These are phyloP conservation scores for Amphibolis antarctica DNA, from an alignment of 106 monocot genomes.

Conservation along the genomic window DNA sequence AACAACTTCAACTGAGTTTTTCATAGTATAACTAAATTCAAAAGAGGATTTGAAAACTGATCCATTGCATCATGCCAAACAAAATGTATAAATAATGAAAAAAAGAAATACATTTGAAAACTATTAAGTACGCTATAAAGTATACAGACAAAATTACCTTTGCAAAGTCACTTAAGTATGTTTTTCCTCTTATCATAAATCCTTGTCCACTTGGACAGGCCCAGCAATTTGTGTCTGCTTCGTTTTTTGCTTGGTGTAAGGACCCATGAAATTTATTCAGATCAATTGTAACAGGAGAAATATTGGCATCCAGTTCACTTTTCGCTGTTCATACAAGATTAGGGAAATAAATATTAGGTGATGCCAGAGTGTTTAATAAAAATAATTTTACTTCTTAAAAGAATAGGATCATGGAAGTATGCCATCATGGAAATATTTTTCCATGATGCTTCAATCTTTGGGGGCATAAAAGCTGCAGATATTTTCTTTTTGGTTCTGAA, in stretches of 20 bases:
- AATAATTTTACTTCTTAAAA: background rate
- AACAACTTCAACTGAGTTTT: no score
- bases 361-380: background rate
- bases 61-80: no score
- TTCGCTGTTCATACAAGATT: slow-evolving; percentile 28
- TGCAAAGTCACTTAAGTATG: slow-evolving; percentile 62
- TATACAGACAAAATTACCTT: slow-evolving; percentile 36
- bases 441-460: no score
- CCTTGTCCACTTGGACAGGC: slow-evolving; percentile 46
- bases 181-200: slow-evolving; percentile 90
- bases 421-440: no score
- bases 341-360: slow-evolving; percentile 10
- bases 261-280: slow-evolving; percentile 52
- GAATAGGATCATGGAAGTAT: no score
- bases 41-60: no score
- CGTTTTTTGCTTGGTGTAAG: slow-evolving; percentile 48
- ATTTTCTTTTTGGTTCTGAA: no score
- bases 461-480: no score
- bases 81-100: no score
- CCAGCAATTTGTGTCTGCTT: slow-evolving; percentile 78
- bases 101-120: no score
- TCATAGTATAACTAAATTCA: no score
- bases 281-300: slow-evolving; percentile 44
- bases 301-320: slow-evolving; percentile 33
- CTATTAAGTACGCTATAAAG: no score